Evolutionary conservation across 768 basidiomycete species (phyloP).

Genomic region (Lactarius hengduanensis): DNA sequence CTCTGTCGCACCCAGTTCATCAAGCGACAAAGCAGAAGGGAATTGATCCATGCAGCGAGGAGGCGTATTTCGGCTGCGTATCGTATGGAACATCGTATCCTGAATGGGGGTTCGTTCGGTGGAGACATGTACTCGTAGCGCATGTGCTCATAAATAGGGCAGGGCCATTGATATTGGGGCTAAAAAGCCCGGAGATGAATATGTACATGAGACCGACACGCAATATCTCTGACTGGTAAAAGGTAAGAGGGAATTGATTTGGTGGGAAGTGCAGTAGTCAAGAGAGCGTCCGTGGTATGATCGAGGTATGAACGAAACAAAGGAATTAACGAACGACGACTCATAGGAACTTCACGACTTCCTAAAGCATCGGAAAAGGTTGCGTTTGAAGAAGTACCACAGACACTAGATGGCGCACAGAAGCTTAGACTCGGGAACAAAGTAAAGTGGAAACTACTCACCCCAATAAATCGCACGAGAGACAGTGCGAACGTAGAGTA

Average conservation of each 20-base stretch:
- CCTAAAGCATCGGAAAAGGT: conserved; percentile 80
- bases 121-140: neutral
- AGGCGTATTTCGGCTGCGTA: conserved; percentile 17
- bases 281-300: conserved; percentile 10
- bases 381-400: conserved; percentile 79
- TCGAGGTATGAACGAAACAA: conserved; percentile 7
- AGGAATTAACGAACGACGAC: conserved; percentile 20
- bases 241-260: neutral
- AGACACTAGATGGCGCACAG: conserved; percentile 53
- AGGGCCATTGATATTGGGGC: conserved; percentile 11
- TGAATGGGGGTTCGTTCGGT: neutral
- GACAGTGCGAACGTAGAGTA: conserved; percentile 78
- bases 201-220: conserved; percentile 7
- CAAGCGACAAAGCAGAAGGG: conserved; percentile 1
- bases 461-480: conserved; percentile 71
- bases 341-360: conserved; percentile 48
- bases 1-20: conserved; percentile 55
- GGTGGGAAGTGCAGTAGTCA: conserved; percentile 8
- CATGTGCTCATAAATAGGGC: conserved; percentile 17
- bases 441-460: conserved; percentile 40
- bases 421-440: conserved; percentile 7
- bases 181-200: conserved; percentile 9
- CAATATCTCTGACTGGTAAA: conserved; percentile 7
- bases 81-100: conserved; percentile 11
- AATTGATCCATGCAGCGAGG: neutral